Evolutionary conservation across 345 rosid species (phyloP).

Genomic region (Salix arbutifolia): DNA sequence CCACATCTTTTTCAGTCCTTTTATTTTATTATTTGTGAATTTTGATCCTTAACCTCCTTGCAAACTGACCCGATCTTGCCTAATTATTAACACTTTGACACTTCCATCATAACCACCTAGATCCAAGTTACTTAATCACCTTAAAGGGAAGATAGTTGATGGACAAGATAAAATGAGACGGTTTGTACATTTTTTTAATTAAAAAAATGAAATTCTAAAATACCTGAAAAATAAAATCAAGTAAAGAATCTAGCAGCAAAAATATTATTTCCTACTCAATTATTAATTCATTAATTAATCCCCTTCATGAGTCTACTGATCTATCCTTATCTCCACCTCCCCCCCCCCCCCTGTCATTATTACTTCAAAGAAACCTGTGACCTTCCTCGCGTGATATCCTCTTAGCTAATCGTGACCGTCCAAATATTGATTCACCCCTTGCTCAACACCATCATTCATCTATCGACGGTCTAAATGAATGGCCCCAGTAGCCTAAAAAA

Average conservation of each 20-base stretch:
- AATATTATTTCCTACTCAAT: background rate
- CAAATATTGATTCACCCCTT: background rate
- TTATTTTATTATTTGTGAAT: too few relatives aligned
- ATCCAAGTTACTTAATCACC: too few relatives aligned
- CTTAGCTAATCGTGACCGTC: conserved; percentile 10
- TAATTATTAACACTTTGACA: too few relatives aligned
- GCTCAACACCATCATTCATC: too few relatives aligned
- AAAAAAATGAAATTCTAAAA: too few relatives aligned
- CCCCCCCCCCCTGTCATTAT: conserved; percentile 12
- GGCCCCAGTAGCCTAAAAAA: background rate
- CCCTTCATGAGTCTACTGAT: background rate
- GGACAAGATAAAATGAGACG: too few relatives aligned
- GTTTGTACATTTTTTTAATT: too few relatives aligned
- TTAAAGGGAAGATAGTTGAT: too few relatives aligned
- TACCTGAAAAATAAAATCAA: background rate
- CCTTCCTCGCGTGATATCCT: conserved; percentile 9
- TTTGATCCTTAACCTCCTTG: too few relatives aligned
- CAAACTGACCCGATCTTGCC: rapidly evolving
- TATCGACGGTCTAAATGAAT: background rate
- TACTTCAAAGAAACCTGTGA: background rate
- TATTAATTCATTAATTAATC: background rate
- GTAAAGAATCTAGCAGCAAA: background rate
- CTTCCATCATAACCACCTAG: too few relatives aligned
- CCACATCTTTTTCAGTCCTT: too few relatives aligned
- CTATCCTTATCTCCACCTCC: conserved; percentile 5